phyloP scores from a whole-genome alignment of 2,329 filamentous ascomycete genomes.

The Botryosphaeria dothidea region DNA sequence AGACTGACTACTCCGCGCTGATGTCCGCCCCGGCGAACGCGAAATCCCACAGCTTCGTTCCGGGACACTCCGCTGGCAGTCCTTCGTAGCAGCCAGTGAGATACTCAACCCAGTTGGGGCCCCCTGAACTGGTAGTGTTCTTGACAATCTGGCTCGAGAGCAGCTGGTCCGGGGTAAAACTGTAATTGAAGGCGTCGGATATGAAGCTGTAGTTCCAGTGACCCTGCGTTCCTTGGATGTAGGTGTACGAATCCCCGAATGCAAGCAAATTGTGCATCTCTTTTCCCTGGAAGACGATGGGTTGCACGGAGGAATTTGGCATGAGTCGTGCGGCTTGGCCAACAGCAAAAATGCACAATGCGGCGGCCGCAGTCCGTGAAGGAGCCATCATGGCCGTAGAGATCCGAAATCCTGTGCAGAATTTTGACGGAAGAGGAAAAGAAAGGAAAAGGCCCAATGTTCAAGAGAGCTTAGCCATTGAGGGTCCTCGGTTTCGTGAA shows the following conservation, averaged over 20 bases:
- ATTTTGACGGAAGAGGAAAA: too few species aligned
- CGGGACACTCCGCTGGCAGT: constrained; percentile 45
- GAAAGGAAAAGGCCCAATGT: background rate
- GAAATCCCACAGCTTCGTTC: constrained; percentile 57
- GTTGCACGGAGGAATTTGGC: background rate
- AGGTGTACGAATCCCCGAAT: constrained; percentile 56
- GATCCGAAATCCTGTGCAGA: too few species aligned
- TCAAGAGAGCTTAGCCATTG: background rate
- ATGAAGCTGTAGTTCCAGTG: constrained; percentile 56
- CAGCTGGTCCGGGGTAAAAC: constrained; percentile 47
- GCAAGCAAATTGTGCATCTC: constrained; percentile 31
- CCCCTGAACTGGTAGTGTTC: constrained; percentile 53
- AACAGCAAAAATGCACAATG: background rate
- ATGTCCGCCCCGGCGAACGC: constrained; percentile 58
- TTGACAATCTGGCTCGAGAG: constrained; percentile 54
- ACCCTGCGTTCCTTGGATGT: constrained; percentile 55
- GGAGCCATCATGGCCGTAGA: background rate
- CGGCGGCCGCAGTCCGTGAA: background rate
- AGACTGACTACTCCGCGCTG: constrained; percentile 40
- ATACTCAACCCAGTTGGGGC: constrained; percentile 58
- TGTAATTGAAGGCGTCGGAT: constrained; percentile 51
- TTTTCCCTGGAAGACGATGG: background rate
- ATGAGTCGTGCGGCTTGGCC: background rate
- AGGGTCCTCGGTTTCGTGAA: background rate
- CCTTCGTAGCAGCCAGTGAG: constrained; percentile 50